phyloP scores from a whole-genome alignment of 768 basidiomycete genomes.

The Phanerodontia chrysosporium region DNA sequence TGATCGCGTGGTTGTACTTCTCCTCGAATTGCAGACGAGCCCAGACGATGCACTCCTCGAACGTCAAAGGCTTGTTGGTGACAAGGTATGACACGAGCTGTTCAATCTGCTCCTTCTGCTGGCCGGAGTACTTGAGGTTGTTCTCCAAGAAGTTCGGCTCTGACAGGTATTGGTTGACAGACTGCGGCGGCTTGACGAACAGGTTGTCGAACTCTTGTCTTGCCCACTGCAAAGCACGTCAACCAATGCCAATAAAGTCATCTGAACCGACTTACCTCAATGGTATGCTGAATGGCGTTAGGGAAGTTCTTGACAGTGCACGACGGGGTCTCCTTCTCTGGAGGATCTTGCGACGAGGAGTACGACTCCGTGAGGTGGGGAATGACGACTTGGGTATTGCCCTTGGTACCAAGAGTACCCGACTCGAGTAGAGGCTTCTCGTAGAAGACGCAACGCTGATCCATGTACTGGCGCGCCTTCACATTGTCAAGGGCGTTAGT shows the following conservation, averaged over 20 bases:
- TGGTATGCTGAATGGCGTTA: constrained; percentile 95
- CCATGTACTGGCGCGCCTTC: constrained; percentile 98
- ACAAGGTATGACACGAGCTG: constrained; percentile 89
- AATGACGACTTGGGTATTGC: constrained; percentile 92
- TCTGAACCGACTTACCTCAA: constrained; percentile 57
- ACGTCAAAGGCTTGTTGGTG: constrained; percentile 87
- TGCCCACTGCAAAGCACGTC: constrained; percentile 62
- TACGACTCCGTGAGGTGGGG: constrained; percentile 96
- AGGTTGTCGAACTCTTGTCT: constrained; percentile 88
- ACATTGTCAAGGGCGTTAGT: constrained; percentile 98
- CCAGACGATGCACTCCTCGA: constrained; percentile 98
- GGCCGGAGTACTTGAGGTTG: constrained; percentile 85
- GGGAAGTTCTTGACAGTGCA: constrained; percentile 99
- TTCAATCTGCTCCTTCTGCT: constrained; percentile 84
- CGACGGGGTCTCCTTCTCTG: constrained; percentile 93
- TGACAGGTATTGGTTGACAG: constrained; percentile 93
- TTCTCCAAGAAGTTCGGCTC: constrained; percentile 92
- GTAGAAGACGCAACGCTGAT: constrained; percentile 95
- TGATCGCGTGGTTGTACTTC: constrained; percentile 89
- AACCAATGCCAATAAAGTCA: constrained; percentile 25
- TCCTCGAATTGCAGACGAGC: constrained; percentile 93
- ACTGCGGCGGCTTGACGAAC: constrained; percentile 91
- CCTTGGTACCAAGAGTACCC: constrained; percentile 97
- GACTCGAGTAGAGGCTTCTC: constrained; percentile 95
- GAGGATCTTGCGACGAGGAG: constrained; percentile 96